Evolutionary conservation across 1,284 basidiomycete species (phyloP), one percentile per base, ranked within the genome.

Genomic region (Cerrena zonata): DNA sequence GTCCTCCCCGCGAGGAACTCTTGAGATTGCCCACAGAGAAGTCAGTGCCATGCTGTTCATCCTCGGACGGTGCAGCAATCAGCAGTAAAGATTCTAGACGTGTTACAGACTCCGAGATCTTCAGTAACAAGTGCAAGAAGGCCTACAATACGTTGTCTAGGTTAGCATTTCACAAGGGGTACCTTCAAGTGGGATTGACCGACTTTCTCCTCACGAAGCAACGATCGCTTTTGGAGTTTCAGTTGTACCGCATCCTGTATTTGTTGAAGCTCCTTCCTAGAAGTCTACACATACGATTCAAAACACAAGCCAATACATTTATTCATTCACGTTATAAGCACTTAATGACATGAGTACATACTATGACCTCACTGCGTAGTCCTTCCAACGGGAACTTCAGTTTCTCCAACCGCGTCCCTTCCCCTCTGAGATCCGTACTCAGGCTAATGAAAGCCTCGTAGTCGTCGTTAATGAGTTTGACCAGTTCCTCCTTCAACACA

Each of bases 381-480:
- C 71, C 73, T 10, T 62, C 69, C 44, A 95, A 63, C 1, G 92
- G 92, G 30, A 66, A 65, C 60, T 83, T 80, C 49, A 95, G 66
- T 48, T 77, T 72, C 55, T 80, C 76, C 59, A 94, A 65, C 54
- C 89, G 75, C 43, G 75, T 74, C 2, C 89, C 90, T 67, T 96
- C 93, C 26, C 88, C 91, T 53, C 84, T 77, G 56, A 96, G 66
- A 58, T 94, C 91, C 2, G 89, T 94, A 56, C 94, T 94, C 22
- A 99, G 76, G 58, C 89, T 92, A 58, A 99, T 96, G 67, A 98
- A 98, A 41, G 94, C 94, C 66, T 94, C 93, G 67, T 98, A 98
- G 69, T 98, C 94, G 62, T 94, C 88, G 66, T 99, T 97, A 68
- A 99, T 97, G 63, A 98, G 82, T 62, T 84, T 85, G 25, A 97